These are phyloP conservation scores for Schwanniomyces pseudopolymorphus DNA, from an alignment of 805 yeast genomes.

Conservation along the genomic window DNA sequence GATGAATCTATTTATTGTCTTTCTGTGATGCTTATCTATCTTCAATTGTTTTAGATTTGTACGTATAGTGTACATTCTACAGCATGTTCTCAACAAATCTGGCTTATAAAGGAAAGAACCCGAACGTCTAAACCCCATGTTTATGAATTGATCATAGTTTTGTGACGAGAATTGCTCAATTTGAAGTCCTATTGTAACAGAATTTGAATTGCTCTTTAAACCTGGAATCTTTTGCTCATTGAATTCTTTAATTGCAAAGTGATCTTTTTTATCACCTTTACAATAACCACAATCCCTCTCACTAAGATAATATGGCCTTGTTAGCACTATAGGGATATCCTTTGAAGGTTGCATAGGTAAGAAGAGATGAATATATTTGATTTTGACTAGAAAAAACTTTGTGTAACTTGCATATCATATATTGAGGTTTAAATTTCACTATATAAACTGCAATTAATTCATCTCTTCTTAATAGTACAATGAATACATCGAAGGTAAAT, in stretches of 20 bases:
- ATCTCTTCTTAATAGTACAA: background rate
- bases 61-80: constrained; percentile 76
- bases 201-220: constrained; percentile 8
- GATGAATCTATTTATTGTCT: constrained; percentile 60
- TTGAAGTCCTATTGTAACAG: constrained; percentile 36
- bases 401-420: constrained; percentile 1
- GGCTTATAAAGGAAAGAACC: constrained; percentile 66
- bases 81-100: constrained; percentile 71
- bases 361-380: background rate
- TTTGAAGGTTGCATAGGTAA: background rate
- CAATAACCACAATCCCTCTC: constrained; percentile 73
- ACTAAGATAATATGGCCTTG: constrained; percentile 45
- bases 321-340: constrained; percentile 28
- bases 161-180: constrained; percentile 46
- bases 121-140: constrained; percentile 77
- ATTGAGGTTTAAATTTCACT: background rate
- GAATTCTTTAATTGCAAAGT: constrained; percentile 41
- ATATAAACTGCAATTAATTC: background rate
- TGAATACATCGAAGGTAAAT: constrained; percentile 7
- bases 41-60: constrained; percentile 48
- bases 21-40: constrained; percentile 65
- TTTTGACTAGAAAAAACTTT: background rate
- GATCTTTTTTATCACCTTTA: constrained; percentile 42
- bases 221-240: constrained; percentile 8
- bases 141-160: constrained; percentile 64